Evolutionary conservation across 1,139 yeast genomes (phyloP).

Genomic region (Arxiozyma bovina): DNA sequence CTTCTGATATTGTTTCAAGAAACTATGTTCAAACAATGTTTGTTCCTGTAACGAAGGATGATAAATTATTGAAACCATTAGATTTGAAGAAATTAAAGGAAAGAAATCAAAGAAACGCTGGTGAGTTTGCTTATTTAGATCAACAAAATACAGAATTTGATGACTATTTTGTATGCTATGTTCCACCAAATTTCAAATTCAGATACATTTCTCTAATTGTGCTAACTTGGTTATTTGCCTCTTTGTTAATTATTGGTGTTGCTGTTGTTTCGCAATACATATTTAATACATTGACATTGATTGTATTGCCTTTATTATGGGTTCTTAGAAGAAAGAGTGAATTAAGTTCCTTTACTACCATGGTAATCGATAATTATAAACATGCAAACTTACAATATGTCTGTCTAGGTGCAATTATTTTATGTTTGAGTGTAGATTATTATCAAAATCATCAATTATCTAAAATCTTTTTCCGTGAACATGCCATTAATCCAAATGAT

Average conservation of each 20-base stretch:
- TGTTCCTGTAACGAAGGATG: slow-evolving; percentile 76
- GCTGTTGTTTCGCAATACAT: slow-evolving; percentile 33
- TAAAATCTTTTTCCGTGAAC: slow-evolving; percentile 7
- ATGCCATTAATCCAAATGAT: slow-evolving; percentile 4
- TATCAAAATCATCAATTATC: slow-evolving; percentile 13
- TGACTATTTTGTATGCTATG: slow-evolving; percentile 67
- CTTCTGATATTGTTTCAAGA: slow-evolving; percentile 64
- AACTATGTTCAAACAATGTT: slow-evolving; percentile 57
- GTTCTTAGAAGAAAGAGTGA: slow-evolving; percentile 5
- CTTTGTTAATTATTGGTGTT: slow-evolving; percentile 38
- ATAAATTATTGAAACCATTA: slow-evolving; percentile 46
- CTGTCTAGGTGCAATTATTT: slow-evolving; percentile 19
- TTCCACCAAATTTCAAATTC: slow-evolving; percentile 67
- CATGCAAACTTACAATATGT: slow-evolving; percentile 18
- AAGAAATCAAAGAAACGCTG: slow-evolving; percentile 28
- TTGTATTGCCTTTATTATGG: slow-evolving; percentile 9
- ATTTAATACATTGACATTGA: slow-evolving; percentile 32
- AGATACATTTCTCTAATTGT: slow-evolving; percentile 51
- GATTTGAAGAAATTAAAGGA: slow-evolving; percentile 33
- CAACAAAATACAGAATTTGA: slow-evolving; percentile 43
- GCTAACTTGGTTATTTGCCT: slow-evolving; percentile 64
- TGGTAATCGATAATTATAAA: slow-evolving; percentile 6
- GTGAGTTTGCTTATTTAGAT: slow-evolving; percentile 48
- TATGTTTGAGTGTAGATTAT: slow-evolving; percentile 15
- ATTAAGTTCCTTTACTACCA: neutral